Percentiles rank a stretch among this genome's conserved stretches.
Conservation (phyloP, 805 yeast genomes). For the Sugiyamaella floridensis region DNA sequence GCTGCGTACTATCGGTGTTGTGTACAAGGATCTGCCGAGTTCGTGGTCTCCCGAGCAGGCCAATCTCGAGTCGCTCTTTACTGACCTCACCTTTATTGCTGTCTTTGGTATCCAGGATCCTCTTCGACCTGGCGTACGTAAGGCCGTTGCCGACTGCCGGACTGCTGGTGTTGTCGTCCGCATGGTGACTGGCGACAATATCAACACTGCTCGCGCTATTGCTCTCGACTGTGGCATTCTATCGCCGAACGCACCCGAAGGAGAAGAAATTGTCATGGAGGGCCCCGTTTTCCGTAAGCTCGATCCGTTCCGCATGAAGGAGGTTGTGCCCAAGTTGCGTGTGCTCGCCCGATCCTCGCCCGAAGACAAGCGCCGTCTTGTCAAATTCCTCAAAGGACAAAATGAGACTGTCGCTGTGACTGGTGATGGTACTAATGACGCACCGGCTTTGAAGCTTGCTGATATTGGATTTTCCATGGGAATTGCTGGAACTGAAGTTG, state of each 20-base stretch:
- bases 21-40: conserved; percentile 59
- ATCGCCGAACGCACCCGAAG: conserved; percentile 27
- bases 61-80: conserved; percentile 20
- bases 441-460: conserved; percentile 92
- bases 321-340: conserved; percentile 63
- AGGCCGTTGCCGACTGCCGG: conserved; percentile 80
- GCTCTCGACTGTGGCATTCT: conserved; percentile 80
- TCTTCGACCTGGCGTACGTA: conserved; percentile 79
- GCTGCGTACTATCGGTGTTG: conserved; percentile 81
- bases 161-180: conserved; percentile 90
- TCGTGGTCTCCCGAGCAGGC: conserved; percentile 8
- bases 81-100: conserved; percentile 50
- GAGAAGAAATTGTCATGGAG: conserved; percentile 69
- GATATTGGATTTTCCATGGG: conserved; percentile 99
- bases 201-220: conserved; percentile 86
- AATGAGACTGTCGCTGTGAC: conserved; percentile 98
- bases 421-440: conserved; percentile 99
- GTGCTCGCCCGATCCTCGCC: conserved; percentile 95
- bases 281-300: conserved; percentile 84
- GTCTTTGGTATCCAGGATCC: conserved; percentile 96
- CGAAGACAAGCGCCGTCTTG: conserved; percentile 85
- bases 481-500: conserved; percentile 96
- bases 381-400: conserved; percentile 64
- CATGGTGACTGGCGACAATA: conserved; percentile 97
- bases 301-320: conserved; percentile 45